Base-by-base conservation (phyloP, 768 basidiomycete genomes). In the Tulasnella sp. region DNA sequence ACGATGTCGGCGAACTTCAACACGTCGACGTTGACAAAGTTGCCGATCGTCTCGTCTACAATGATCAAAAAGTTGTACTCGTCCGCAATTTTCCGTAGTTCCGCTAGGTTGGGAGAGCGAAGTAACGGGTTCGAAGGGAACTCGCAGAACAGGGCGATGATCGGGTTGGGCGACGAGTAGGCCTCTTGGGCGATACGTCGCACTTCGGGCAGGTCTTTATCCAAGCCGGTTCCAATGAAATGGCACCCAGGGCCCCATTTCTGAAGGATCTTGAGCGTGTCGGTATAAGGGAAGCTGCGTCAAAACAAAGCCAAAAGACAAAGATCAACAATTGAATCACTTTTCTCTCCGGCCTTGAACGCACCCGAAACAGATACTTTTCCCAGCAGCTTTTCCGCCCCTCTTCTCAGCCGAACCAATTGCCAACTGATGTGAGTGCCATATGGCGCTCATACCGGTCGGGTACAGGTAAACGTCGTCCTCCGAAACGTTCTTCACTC, bases 211-310 rank as follows among this genome's bases (percentile, higher is more conserved):
- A 97, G 87, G 76, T 95, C 93, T 19, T 86, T 82, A 76, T 93
- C 90, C 9, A 91, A 83, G 0, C 96, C 96, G 77, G 88, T 85
- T 7, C 95, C 96, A 67, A 94, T 86, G 85, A 98, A 96, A 81
- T 94, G 87, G 79, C 91, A 94, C 1, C 97, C 97, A 2, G 93
- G 93, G 0, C 97, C 97, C 95, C 96, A 99, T 83, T 99, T 98
- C 79, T 96, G 86, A 1, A 99, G 85, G 52, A 96, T 88, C 83
- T 98, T 98, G 77, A 97, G 88, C 5, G 97, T 98, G 81, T 99
- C 97, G 11, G 90, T 93, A 82, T 98, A 99, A 0, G 96, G 91
- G 83, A 98, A 99, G 19, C 96, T 97, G 79, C 6, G 31, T 11
- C 25, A 0, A 37, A 54, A 25, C 34, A 19, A 22, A 49, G 49